Percentiles rank a stretch among this genome's conserved stretches.
Conservation (phyloP, 768 basidiomycete species). For the Neoboletus magnificus region DNA sequence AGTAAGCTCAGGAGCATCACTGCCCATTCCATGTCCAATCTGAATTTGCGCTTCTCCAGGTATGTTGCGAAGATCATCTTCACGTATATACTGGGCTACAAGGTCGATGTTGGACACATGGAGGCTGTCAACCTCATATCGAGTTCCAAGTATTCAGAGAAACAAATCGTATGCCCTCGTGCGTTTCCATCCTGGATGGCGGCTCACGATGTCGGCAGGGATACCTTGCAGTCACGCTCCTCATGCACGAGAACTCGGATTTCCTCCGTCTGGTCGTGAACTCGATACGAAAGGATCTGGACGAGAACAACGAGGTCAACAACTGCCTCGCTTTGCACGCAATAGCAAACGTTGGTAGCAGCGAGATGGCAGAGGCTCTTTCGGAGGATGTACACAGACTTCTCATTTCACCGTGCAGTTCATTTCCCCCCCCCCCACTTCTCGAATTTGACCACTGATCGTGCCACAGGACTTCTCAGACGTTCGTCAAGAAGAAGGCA, state of each 20-base stretch:
- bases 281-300: constrained; percentile 95
- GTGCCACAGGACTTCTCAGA: constrained; percentile 75
- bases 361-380: constrained; percentile 97
- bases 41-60: constrained; percentile 40
- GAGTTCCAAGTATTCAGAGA: constrained; percentile 94
- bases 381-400: constrained; percentile 91
- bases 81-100: constrained; percentile 98
- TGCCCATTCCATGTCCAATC: constrained; percentile 10
- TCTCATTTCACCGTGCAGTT: constrained; percentile 84
- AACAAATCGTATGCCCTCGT: constrained; percentile 82
- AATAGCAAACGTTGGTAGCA: constrained; percentile 96
- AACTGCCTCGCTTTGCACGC: constrained; percentile 97
- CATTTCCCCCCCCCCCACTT: neutral
- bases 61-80: constrained; percentile 99
- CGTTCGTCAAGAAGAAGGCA: constrained; percentile 98
- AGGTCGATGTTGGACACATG: constrained; percentile 99
- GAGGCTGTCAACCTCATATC: constrained; percentile 98
- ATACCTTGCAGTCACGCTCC: constrained; percentile 91
- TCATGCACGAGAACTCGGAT: constrained; percentile 99
- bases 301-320: constrained; percentile 90
- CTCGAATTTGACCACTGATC: constrained; percentile 13
- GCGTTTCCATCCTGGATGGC: neutral
- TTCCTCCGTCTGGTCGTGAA: constrained; percentile 96
- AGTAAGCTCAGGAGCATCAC: constrained; percentile 46
- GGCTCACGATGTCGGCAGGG: constrained; percentile 52